phyloP scores from a whole-genome alignment of 179 eudicot genomes.

The Silene coronaria region DNA sequence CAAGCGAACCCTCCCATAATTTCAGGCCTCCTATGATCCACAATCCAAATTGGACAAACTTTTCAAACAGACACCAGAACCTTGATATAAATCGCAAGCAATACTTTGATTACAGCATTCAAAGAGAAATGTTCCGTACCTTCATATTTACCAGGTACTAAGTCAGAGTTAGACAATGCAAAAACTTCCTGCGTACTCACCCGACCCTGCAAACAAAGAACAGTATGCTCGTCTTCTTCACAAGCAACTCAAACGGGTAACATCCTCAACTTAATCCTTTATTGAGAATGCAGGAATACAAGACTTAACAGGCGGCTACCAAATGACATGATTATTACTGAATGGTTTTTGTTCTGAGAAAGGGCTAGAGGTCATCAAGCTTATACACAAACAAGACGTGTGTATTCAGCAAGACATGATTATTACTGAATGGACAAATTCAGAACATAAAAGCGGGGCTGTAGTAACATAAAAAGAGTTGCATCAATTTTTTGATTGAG shows the following conservation, averaged over 20 bases:
- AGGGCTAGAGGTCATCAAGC: not conserved
- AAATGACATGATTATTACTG: not conserved
- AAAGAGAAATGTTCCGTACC: slow-evolving; percentile 38
- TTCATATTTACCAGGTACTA: slow-evolving; percentile 98
- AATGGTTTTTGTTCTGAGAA: too few species aligned
- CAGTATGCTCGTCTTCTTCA: not conserved
- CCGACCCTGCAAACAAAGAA: slow-evolving; percentile 57
- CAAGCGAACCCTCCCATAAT: slow-evolving; percentile 98
- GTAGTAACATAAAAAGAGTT: too few species aligned
- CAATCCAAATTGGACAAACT: slow-evolving; percentile 7
- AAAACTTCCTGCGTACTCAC: slow-evolving; percentile 88
- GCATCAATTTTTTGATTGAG: not conserved
- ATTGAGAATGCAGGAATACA: not conserved
- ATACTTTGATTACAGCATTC: not conserved
- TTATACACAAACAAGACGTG: not conserved
- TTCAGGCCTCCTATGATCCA: slow-evolving; percentile 72
- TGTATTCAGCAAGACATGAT: not conserved
- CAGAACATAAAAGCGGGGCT: not conserved
- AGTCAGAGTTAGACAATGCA: slow-evolving; percentile 74
- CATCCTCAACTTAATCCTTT: not conserved
- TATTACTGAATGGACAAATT: not conserved
- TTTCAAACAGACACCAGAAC: not conserved
- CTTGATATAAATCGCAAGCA: not conserved
- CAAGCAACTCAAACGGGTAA: not conserved
- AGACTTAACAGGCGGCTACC: not conserved